Evolutionary conservation across 371 early-diverging fungal species (phyloP).

Genomic region (Rhizopus sp.): DNA sequence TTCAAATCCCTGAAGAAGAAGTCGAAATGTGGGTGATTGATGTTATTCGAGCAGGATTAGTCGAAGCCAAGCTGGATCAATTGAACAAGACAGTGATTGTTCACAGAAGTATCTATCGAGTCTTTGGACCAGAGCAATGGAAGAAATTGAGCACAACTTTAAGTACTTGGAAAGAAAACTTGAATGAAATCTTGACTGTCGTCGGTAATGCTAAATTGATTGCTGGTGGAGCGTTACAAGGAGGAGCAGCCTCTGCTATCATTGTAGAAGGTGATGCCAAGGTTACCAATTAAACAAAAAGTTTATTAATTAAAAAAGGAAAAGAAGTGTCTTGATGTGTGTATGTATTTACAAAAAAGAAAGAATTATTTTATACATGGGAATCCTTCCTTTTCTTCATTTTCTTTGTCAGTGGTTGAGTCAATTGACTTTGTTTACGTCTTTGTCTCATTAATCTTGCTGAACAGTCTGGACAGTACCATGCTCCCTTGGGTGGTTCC

Average conservation of each 20-base stretch:
- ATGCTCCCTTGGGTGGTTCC: conserved; percentile 84
- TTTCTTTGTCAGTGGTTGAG: conserved; percentile 8
- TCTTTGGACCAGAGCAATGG: conserved; percentile 87
- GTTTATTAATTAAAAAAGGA: not conserved
- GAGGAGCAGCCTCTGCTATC: conserved; percentile 41
- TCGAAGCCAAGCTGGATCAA: conserved; percentile 96
- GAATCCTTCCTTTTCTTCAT: conserved; percentile 24
- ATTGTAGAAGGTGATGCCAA: conserved; percentile 37
- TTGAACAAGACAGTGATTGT: conserved; percentile 72
- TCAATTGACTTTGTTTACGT: conserved; percentile 31
- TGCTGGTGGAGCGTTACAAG: conserved; percentile 52
- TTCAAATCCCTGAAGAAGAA: conserved; percentile 78
- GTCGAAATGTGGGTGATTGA: conserved; percentile 95
- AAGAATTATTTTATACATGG: conserved; percentile 5
- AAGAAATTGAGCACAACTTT: conserved; percentile 68
- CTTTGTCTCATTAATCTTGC: conserved; percentile 36
- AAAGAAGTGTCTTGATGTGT: not conserved
- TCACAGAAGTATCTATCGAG: conserved; percentile 84
- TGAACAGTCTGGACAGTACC: conserved; percentile 86
- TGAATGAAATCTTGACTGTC: conserved; percentile 79
- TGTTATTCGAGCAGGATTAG: conserved; percentile 86
- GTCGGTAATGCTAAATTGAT: conserved; percentile 82
- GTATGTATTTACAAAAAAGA: conserved; percentile 1
- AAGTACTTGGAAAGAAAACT: conserved; percentile 78
- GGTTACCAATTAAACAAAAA: conserved; percentile 11